Percentiles rank a stretch among this genome's conserved stretches.
These are phyloP conservation scores for Cordyceps javanica DNA, from an alignment of 2,329 filamentous ascomycete genomes.

Conservation along the genomic window DNA sequence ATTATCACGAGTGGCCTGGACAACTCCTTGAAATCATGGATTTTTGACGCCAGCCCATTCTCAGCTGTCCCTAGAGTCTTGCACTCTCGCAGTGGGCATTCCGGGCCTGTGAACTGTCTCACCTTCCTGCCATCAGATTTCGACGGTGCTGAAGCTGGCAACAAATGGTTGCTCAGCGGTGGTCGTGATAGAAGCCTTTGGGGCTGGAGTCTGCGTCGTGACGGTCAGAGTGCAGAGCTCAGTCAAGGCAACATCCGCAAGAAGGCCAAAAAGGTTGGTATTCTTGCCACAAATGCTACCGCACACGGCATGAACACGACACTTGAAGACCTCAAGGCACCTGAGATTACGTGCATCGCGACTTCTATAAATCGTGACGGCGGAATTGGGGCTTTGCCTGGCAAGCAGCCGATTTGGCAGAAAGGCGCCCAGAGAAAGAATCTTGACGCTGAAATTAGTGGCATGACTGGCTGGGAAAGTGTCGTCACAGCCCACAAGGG, in stretches of 20 bases:
- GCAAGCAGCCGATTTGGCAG: slow-evolving; percentile 76
- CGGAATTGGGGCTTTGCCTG: slow-evolving; percentile 78
- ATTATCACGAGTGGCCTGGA: slow-evolving; percentile 86
- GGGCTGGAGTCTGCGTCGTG: slow-evolving; percentile 91
- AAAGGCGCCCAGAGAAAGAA: slow-evolving; percentile 60
- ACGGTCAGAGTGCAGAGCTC: slow-evolving; percentile 88
- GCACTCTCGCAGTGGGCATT: slow-evolving; percentile 82
- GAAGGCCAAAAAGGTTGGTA: slow-evolving; percentile 82
- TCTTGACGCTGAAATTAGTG: slow-evolving; percentile 65
- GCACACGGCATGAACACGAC: slow-evolving; percentile 56
- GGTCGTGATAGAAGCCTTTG: slow-evolving; percentile 87
- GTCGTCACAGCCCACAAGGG: slow-evolving; percentile 87
- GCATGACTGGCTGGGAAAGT: slow-evolving; percentile 92
- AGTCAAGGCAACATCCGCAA: slow-evolving; percentile 86
- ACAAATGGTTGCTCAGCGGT: slow-evolving; percentile 91
- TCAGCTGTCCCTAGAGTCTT: slow-evolving; percentile 79
- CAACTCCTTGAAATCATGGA: slow-evolving; percentile 93
- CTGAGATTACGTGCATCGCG: slow-evolving; percentile 86
- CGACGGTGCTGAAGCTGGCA: slow-evolving; percentile 79
- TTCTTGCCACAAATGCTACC: slow-evolving; percentile 52
- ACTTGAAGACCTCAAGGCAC: slow-evolving; percentile 75
- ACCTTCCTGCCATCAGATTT: slow-evolving; percentile 83
- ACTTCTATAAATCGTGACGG: slow-evolving; percentile 91
- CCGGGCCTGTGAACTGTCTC: slow-evolving; percentile 74
- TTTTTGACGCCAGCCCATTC: slow-evolving; percentile 89